Conservation (phyloP, 768 basidiomycete species). For the Boletus patriciae region DNA sequence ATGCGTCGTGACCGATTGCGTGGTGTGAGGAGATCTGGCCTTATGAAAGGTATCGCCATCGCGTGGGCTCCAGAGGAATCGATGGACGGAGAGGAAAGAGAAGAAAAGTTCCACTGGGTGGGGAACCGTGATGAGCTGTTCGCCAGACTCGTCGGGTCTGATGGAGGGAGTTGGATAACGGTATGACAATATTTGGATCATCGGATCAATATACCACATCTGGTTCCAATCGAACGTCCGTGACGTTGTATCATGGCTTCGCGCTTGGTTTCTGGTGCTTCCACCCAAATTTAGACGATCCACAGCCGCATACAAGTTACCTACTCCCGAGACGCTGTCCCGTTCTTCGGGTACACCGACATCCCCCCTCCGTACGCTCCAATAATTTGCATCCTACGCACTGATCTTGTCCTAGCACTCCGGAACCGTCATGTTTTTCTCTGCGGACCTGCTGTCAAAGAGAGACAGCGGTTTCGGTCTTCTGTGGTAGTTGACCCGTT, state of each 20-base stretch:
- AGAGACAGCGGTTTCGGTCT: conserved; percentile 88
- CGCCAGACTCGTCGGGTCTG: conserved; percentile 56
- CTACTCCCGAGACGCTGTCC: neutral
- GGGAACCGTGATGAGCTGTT: conserved; percentile 66
- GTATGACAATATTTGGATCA: conserved; percentile 31
- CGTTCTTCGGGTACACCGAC: neutral
- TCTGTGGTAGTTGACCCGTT: conserved; percentile 56
- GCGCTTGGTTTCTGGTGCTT: conserved; percentile 20
- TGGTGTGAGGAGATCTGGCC: conserved; percentile 56
- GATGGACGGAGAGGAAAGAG: conserved; percentile 38
- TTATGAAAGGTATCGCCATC: conserved; percentile 54
- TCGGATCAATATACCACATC: conserved; percentile 9
- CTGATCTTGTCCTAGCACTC: neutral
- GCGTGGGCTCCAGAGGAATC: conserved; percentile 37
- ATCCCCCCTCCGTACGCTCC: conserved; percentile 3
- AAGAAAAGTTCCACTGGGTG: conserved; percentile 61
- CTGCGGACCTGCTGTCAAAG: conserved; percentile 73
- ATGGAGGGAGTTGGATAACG: conserved; percentile 50
- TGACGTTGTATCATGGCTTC: conserved; percentile 17
- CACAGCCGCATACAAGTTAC: conserved; percentile 9
- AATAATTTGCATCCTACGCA: neutral
- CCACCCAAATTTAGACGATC: neutral
- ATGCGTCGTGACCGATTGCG: conserved; percentile 49
- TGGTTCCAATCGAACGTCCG: conserved; percentile 13
- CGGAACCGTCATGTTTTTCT: conserved; percentile 71